A percentile compares a stretch with the other conserved stretches of the same genome.
Evolutionary conservation across 345 rosid species (phyloP).

Genomic region (Populus alba): DNA sequence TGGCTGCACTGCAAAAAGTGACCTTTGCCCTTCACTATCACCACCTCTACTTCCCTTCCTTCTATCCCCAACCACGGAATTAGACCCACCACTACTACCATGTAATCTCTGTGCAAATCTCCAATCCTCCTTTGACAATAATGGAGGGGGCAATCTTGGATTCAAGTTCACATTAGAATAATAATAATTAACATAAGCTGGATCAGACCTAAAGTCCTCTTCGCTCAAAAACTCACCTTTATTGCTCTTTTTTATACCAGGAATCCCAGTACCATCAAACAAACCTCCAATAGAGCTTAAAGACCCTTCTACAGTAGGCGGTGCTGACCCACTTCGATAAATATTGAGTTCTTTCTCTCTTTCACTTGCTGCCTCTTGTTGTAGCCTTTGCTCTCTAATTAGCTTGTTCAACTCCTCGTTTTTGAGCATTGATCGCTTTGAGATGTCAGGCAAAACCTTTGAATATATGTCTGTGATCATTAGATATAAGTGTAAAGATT

Average conservation of each 20-base stretch:
- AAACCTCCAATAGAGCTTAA: constrained; percentile 64
- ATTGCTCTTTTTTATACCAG: constrained; percentile 25
- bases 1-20: constrained; percentile 70
- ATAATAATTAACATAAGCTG: constrained; percentile 69
- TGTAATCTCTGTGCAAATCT: constrained; percentile 64
- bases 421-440: constrained; percentile 50
- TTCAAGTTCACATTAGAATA: constrained; percentile 72
- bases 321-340: constrained; percentile 90
- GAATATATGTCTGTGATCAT: constrained; percentile 34
- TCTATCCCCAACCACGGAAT: constrained; percentile 55
- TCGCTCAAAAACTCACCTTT: constrained; percentile 50
- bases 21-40: constrained; percentile 30
- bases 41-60: constrained; percentile 44
- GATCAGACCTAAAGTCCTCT: constrained; percentile 82
- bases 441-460: constrained; percentile 51
- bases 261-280: constrained; percentile 35
- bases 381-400: constrained; percentile 47
- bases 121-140: constrained; percentile 82
- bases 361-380: constrained; percentile 42
- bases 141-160: constrained; percentile 88
- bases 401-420: constrained; percentile 52
- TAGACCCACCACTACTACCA: constrained; percentile 34
- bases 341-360: constrained; percentile 65
- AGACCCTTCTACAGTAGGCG: constrained; percentile 90
- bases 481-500: constrained; percentile 3